Percentiles rank a stretch among this genome's conserved stretches.
phyloP scores from a whole-genome alignment of 495 filamentous ascomycete species.

The Neurospora sublineolata region DNA sequence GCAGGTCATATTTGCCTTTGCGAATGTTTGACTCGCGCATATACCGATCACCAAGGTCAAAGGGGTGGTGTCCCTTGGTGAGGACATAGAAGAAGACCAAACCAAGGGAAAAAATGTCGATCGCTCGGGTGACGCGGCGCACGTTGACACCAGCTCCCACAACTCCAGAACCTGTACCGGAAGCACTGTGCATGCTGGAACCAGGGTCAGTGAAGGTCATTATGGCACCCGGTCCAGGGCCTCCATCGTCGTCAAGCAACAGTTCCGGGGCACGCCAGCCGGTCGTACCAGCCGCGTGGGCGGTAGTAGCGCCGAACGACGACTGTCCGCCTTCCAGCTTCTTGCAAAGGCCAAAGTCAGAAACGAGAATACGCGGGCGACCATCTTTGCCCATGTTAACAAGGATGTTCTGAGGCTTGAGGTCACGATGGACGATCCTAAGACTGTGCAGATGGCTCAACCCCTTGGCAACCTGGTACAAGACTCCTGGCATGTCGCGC shows the following conservation, averaged over 20 bases:
- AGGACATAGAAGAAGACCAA: slow-evolving; percentile 96
- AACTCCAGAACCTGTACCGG: slow-evolving; percentile 23
- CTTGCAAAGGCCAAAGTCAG: slow-evolving; percentile 96
- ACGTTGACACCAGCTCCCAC: slow-evolving; percentile 25
- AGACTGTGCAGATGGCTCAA: slow-evolving; percentile 81
- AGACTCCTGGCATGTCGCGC: slow-evolving; percentile 49
- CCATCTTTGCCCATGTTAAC: slow-evolving; percentile 51
- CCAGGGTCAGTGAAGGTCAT: slow-evolving; percentile 25
- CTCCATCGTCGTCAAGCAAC: slow-evolving; percentile 61
- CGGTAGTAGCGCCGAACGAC: slow-evolving; percentile 87
- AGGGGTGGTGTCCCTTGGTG: slow-evolving; percentile 83
- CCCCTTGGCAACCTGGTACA: slow-evolving; percentile 79
- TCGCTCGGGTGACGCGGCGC: slow-evolving; percentile 80
- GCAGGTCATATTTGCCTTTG: slow-evolving; percentile 66
- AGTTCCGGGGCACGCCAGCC: slow-evolving; percentile 96
- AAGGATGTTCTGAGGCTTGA: slow-evolving; percentile 95
- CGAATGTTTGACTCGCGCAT: slow-evolving; percentile 96
- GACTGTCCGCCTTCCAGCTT: slow-evolving; percentile 93
- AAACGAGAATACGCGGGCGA: slow-evolving; percentile 74
- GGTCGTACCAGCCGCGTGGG: slow-evolving; percentile 83
- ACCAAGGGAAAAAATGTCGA: slow-evolving; percentile 93
- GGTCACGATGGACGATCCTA: slow-evolving; percentile 90
- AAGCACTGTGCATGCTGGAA: slow-evolving; percentile 34
- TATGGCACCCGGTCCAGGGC: slow-evolving; percentile 14
- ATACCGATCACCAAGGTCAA: slow-evolving; percentile 83